Percentiles rank a stretch among this genome's conserved stretches.
Conservation (phyloP, 805 yeast genomes). For the Cyberlindnera mycetangii region DNA sequence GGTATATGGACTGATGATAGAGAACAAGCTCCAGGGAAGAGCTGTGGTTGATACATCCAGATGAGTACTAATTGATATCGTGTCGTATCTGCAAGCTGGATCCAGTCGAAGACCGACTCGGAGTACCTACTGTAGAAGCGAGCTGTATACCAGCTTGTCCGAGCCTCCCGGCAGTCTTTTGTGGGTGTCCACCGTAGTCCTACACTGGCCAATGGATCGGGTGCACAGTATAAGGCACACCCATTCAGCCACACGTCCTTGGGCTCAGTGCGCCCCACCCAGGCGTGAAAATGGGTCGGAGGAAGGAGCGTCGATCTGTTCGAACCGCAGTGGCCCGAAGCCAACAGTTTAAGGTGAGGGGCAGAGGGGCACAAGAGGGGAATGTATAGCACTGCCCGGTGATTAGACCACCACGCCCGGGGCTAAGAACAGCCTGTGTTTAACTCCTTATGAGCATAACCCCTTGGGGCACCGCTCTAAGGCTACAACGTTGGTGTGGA, state of each 20-base stretch:
- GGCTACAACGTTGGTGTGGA: no score
- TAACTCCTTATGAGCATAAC: neutral
- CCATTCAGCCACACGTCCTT: conserved; percentile 13
- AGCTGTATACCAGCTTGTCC: no score
- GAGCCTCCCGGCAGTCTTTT: no score
- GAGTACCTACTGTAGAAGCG: no score
- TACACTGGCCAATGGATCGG: no score
- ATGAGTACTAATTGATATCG: conserved; percentile 25
- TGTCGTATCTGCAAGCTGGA: neutral
- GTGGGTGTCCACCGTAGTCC: no score
- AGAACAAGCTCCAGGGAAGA: conserved; percentile 62
- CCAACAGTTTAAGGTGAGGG: neutral
- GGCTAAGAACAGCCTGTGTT: neutral
- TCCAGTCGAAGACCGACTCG: neutral
- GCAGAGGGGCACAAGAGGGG: conserved; percentile 3
- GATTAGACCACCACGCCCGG: conserved; percentile 2
- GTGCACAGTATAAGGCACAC: neutral
- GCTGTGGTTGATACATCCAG: conserved; percentile 76
- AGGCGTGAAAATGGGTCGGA: no score
- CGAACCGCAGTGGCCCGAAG: conserved; percentile 11
- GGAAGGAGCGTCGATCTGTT: no score
- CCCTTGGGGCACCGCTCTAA: no score
- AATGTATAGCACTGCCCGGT: no score
- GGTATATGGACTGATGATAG: conserved; percentile 53
- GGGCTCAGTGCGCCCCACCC: no score